Percentiles rank a stretch among this genome's conserved stretches.
Evolutionary conservation across 2,329 filamentous ascomycete species (phyloP).

Genomic region (Lomentospora prolificans): DNA sequence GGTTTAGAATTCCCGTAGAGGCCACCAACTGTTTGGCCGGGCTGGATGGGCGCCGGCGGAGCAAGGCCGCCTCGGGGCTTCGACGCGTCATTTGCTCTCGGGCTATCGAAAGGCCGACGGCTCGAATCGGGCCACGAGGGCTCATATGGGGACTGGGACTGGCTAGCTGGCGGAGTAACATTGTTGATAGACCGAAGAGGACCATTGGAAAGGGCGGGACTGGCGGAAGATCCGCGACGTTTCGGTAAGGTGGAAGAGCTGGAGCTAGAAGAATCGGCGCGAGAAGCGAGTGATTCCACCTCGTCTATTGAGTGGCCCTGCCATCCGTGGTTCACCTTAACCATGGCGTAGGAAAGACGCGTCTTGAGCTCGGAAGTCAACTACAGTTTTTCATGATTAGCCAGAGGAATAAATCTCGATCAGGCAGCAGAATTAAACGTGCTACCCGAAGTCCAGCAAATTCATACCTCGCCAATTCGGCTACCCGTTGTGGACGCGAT

Average conservation of each 20-base stretch:
- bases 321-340: conserved; percentile 88
- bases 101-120: not conserved
- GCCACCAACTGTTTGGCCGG: conserved; percentile 31
- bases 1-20: conserved; percentile 33
- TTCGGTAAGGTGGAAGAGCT: conserved; percentile 46
- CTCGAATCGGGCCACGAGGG: not conserved
- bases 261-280: conserved; percentile 50
- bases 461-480: conserved; percentile 51
- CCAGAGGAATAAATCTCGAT: not conserved
- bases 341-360: conserved; percentile 83
- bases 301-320: conserved; percentile 69
- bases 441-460: not conserved
- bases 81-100: conserved; percentile 10
- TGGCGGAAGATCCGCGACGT: conserved; percentile 41
- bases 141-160: conserved; percentile 1
- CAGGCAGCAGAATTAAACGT: not conserved
- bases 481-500: conserved; percentile 47
- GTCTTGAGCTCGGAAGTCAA: conserved; percentile 71
- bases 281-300: conserved; percentile 64
- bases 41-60: conserved; percentile 43
- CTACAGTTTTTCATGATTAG: conserved; percentile 27
- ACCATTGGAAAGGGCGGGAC: conserved; percentile 25
- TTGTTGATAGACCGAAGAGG: not conserved
- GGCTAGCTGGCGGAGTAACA: conserved; percentile 5
- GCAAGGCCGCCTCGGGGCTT: conserved; percentile 26